A percentile compares a stretch with the other conserved stretches of the same genome.
Conservation (phyloP, 768 basidiomycete genomes). For the Panellus pusillus region DNA sequence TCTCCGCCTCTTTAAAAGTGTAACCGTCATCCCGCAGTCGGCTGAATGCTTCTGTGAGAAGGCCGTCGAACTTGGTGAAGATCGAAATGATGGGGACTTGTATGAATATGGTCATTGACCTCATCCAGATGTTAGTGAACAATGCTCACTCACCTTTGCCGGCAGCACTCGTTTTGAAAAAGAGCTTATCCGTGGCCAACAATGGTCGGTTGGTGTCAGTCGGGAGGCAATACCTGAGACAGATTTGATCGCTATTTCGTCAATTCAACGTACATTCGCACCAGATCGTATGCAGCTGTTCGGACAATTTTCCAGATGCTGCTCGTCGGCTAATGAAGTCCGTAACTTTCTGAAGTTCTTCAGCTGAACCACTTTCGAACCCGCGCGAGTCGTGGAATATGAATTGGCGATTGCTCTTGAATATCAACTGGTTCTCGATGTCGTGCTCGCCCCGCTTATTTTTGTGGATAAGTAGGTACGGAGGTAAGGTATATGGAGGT, state of each 20-base stretch:
- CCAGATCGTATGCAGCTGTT: conserved; percentile 43
- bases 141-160: conserved; percentile 23
- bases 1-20: background rate
- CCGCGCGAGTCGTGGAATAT: conserved; percentile 31
- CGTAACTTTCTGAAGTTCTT: conserved; percentile 30
- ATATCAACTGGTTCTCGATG: conserved; percentile 25
- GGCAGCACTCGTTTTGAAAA: conserved; percentile 28
- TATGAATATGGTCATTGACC: background rate
- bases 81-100: conserved; percentile 39
- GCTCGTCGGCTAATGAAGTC: conserved; percentile 32
- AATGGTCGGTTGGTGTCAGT: conserved; percentile 29
- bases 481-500: background rate
- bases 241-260: too few species aligned
- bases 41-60: conserved; percentile 24
- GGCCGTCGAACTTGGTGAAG: conserved; percentile 39
- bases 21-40: conserved; percentile 13
- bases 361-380: conserved; percentile 30
- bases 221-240: conserved; percentile 39
- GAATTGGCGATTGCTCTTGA: conserved; percentile 25
- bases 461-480: background rate
- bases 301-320: conserved; percentile 10
- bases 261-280: conserved; percentile 7
- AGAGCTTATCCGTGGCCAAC: conserved; percentile 28
- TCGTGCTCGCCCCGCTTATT: conserved; percentile 25
- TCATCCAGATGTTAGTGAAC: background rate